These are phyloP conservation scores for Globisporangium orthogonon DNA, from an alignment of 352 stramenopile genomes.

Conservation along the genomic window DNA sequence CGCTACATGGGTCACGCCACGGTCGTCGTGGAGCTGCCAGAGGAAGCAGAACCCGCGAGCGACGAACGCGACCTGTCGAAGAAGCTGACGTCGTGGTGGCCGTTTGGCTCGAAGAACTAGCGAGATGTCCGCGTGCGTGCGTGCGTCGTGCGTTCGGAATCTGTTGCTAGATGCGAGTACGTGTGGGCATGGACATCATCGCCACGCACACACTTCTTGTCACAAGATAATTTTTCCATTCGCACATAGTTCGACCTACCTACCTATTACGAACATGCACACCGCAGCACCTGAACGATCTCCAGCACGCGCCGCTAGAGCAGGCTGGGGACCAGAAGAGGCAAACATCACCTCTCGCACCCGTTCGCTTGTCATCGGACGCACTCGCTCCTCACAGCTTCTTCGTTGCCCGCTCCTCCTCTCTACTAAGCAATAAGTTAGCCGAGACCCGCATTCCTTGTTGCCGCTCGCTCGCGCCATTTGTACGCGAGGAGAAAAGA, in stretches of 20 bases:
- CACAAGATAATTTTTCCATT: neutral
- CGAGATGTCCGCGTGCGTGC: neutral
- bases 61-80: slow-evolving; percentile 32
- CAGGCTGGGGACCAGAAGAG: too few relatives aligned
- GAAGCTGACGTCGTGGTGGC: slow-evolving; percentile 36
- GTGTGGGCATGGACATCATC: too few relatives aligned
- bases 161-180: too few relatives aligned
- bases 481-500: neutral
- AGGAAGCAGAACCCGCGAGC: slow-evolving; percentile 20
- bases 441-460: slow-evolving; percentile 5
- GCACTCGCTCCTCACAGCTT: neutral
- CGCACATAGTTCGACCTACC: neutral
- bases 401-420: slow-evolving; percentile 1
- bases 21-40: slow-evolving; percentile 23
- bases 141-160: too few relatives aligned
- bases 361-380: neutral
- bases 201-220: too few relatives aligned
- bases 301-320: too few relatives aligned
- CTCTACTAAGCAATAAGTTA: slow-evolving; percentile 17
- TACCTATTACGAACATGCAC: neutral
- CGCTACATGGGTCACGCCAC: slow-evolving; percentile 48
- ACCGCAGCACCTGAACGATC: neutral
- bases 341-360: neutral
- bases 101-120: slow-evolving; percentile 17
- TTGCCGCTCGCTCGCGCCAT: neutral